Conservation (phyloP, 1,284 basidiomycete genomes). For the Trichosporon asahii region DNA sequence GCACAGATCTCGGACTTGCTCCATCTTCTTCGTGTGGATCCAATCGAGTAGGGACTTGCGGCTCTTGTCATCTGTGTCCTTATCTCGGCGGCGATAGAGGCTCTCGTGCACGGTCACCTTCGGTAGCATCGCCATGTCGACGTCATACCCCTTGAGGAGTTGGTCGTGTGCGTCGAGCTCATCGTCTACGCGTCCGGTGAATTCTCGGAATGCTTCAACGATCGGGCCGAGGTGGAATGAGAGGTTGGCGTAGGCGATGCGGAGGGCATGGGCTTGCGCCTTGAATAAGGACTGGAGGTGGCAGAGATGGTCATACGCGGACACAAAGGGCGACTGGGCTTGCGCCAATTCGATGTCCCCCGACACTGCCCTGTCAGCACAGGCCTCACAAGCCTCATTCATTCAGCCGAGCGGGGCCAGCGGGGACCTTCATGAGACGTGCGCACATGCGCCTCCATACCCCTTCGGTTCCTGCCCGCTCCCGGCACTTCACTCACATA, state of each 20-base stretch:
- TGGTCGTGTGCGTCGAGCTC: constrained; percentile 37
- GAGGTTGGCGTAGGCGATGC: constrained; percentile 46
- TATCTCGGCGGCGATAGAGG: constrained; percentile 35
- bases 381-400: neutral
- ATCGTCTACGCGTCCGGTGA: constrained; percentile 33
- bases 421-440: neutral
- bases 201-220: constrained; percentile 36
- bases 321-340: constrained; percentile 41
- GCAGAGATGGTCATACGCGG: constrained; percentile 42
- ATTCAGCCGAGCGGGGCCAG: constrained; percentile 1
- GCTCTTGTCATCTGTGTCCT: constrained; percentile 28
- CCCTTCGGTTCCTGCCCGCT: neutral
- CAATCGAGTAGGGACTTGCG: constrained; percentile 46
- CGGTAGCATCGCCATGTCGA: constrained; percentile 45
- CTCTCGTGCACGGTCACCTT: constrained; percentile 42
- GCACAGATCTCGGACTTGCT: constrained; percentile 46
- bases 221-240: constrained; percentile 43
- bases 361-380: constrained; percentile 17
- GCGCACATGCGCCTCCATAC: neutral
- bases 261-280: constrained; percentile 40
- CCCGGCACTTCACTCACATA: constrained; percentile 33
- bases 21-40: constrained; percentile 47
- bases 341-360: constrained; percentile 21
- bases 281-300: constrained; percentile 46
- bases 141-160: constrained; percentile 33